Conservation (phyloP, 495 filamentous ascomycete species). For the Aspergillus kassunensis region DNA sequence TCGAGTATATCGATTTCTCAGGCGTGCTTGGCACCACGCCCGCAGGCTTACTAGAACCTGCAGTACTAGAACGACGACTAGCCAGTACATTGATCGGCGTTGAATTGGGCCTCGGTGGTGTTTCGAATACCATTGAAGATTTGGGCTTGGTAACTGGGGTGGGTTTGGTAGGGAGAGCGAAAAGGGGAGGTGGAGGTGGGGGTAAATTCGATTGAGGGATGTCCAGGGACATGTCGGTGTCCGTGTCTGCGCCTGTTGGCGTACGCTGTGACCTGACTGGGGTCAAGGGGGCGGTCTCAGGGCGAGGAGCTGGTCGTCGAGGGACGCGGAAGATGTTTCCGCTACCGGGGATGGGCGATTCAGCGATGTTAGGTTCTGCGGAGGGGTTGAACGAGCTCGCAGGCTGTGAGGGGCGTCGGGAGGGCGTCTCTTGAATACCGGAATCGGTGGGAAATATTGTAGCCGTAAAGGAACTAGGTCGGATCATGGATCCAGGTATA, state of each 20-base stretch:
- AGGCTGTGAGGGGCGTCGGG: constrained; percentile 41
- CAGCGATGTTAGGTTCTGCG: constrained; percentile 2
- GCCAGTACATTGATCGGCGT: constrained; percentile 1
- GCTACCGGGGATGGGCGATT: constrained; percentile 19
- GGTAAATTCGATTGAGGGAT: not conserved
- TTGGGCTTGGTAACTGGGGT: constrained; percentile 13
- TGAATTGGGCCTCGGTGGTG: constrained; percentile 41
- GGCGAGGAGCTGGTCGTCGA: constrained; percentile 35
- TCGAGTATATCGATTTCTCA: constrained; percentile 61
- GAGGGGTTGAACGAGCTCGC: constrained; percentile 18
- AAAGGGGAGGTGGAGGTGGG: constrained; percentile 2
- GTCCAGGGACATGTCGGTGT: not conserved
- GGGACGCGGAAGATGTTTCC: constrained; percentile 34
- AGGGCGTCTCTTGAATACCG: constrained; percentile 51
- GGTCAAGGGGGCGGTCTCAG: constrained; percentile 25
- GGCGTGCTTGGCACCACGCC: constrained; percentile 33
- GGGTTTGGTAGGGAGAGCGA: constrained; percentile 2
- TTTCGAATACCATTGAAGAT: constrained; percentile 36
- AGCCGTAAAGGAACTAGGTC: constrained; percentile 16
- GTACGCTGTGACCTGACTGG: constrained; percentile 29
- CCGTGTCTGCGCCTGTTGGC: not conserved
- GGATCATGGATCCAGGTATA: constrained; percentile 20
- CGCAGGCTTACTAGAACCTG: not conserved
- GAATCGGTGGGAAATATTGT: constrained; percentile 15
- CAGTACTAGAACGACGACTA: not conserved